These are phyloP conservation scores for Aspergillus affinis DNA, from an alignment of 495 filamentous ascomycete genomes.

Conservation along the genomic window DNA sequence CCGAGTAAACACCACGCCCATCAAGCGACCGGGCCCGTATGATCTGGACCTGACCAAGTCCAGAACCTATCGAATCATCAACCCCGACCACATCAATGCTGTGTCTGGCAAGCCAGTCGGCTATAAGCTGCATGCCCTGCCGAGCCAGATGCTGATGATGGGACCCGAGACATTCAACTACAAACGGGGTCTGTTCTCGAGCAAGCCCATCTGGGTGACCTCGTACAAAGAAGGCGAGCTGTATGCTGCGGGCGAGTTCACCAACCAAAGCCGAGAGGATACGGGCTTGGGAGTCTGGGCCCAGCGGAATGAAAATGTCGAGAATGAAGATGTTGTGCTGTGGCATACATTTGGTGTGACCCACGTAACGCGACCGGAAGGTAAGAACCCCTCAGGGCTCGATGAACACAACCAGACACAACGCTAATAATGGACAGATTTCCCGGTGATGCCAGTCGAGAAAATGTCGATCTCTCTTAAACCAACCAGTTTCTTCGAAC, in stretches of 20 bases:
- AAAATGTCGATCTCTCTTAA: not conserved
- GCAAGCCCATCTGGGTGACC: constrained; percentile 68
- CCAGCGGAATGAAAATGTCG: not conserved
- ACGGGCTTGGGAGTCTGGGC: not conserved
- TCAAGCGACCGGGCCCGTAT: constrained; percentile 55
- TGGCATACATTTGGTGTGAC: not conserved
- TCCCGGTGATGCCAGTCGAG: not conserved
- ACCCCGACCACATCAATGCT: constrained; percentile 54
- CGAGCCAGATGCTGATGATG: constrained; percentile 74
- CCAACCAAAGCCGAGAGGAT: constrained; percentile 35
- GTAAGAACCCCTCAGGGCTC: not conserved
- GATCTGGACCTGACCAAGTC: constrained; percentile 58
- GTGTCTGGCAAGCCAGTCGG: constrained; percentile 67
- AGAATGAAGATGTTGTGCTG: not conserved
- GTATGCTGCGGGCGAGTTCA: constrained; percentile 72
- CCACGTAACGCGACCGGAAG: not conserved
- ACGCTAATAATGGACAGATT: not conserved
- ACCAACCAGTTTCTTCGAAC: not conserved
- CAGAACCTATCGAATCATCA: constrained; percentile 71
- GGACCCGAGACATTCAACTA: constrained; percentile 64
- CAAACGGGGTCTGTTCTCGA: constrained; percentile 63
- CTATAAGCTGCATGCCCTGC: constrained; percentile 66
- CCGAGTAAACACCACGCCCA: constrained; percentile 50
- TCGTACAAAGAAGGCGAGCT: constrained; percentile 69
- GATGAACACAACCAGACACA: not conserved